These are phyloP conservation scores for Aspergillus haitiensis DNA, from an alignment of 495 filamentous ascomycete species.

Conservation along the genomic window DNA sequence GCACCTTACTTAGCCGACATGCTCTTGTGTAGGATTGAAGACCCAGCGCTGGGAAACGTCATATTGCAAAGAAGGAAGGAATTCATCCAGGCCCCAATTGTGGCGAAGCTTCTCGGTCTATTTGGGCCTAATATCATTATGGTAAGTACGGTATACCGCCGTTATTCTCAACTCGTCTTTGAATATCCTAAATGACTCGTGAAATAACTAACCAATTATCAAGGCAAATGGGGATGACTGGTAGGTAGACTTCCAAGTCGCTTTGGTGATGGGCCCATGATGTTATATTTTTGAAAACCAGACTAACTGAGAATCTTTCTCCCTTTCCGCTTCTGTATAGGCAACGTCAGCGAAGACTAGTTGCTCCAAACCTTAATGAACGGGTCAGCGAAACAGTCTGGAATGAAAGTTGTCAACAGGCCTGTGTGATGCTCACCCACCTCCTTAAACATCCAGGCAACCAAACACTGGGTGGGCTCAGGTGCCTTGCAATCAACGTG, in stretches of 20 bases:
- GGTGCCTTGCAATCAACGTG: slow-evolving; percentile 43
- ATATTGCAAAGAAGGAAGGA: slow-evolving; percentile 34
- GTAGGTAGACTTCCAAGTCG: slow-evolving; percentile 10
- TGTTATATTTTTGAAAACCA: slow-evolving; percentile 3
- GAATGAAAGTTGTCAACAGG: slow-evolving; percentile 37
- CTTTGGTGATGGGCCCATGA: not conserved
- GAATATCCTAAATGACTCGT: not conserved
- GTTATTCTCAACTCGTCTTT: not conserved
- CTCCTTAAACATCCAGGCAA: slow-evolving; percentile 25
- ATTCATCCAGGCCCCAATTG: slow-evolving; percentile 28
- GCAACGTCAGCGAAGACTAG: slow-evolving; percentile 43
- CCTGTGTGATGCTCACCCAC: slow-evolving; percentile 31
- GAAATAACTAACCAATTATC: not conserved
- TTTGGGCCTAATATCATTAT: slow-evolving; percentile 33
- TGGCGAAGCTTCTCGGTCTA: slow-evolving; percentile 28
- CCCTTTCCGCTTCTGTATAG: slow-evolving; percentile 10
- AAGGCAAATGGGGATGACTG: slow-evolving; percentile 29
- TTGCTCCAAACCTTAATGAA: slow-evolving; percentile 43
- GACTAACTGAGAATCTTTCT: no score
- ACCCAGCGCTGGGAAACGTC: slow-evolving; percentile 23
- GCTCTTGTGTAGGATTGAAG: slow-evolving; percentile 18
- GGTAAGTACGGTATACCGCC: slow-evolving; percentile 19
- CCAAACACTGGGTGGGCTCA: slow-evolving; percentile 29
- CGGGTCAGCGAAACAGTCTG: slow-evolving; percentile 38
- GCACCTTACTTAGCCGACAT: not conserved